phyloP scores from a whole-genome alignment of 768 basidiomycete species.

The Panellus pusillus region DNA sequence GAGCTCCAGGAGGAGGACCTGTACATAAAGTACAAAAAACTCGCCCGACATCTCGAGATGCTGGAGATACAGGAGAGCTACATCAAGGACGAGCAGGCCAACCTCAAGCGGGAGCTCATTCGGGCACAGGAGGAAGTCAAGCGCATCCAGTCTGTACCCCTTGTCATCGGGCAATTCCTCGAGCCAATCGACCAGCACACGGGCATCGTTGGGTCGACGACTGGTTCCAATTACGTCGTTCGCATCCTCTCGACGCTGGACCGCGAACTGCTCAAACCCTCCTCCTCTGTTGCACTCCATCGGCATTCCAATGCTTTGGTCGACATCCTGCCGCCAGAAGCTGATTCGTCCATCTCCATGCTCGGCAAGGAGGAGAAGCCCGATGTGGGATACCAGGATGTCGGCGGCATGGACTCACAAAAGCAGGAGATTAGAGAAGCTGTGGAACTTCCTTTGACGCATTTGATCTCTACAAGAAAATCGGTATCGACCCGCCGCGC shows the following conservation, averaged over 20 bases:
- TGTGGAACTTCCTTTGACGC: slow-evolving; percentile 93
- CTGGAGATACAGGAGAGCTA: slow-evolving; percentile 94
- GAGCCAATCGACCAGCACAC: slow-evolving; percentile 98
- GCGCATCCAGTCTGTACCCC: slow-evolving; percentile 96
- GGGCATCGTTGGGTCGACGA: slow-evolving; percentile 96
- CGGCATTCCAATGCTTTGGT: slow-evolving; percentile 98
- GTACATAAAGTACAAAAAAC: slow-evolving; percentile 97
- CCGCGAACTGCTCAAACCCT: slow-evolving; percentile 95
- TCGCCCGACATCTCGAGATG: slow-evolving; percentile 92
- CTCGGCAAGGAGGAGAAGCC: slow-evolving; percentile 93
- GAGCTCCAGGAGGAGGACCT: slow-evolving; percentile 91
- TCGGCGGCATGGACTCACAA: slow-evolving; percentile 96
- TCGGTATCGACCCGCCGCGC: slow-evolving; percentile 97
- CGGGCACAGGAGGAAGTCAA: slow-evolving; percentile 99
- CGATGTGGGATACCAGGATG: slow-evolving; percentile 89
- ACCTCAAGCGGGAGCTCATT: slow-evolving; percentile 95
- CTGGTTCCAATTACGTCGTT: slow-evolving; percentile 97
- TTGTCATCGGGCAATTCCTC: slow-evolving; percentile 98
- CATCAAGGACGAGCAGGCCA: slow-evolving; percentile 98
- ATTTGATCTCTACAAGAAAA: slow-evolving; percentile 99
- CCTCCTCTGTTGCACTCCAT: slow-evolving; percentile 96
- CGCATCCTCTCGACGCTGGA: slow-evolving; percentile 96
- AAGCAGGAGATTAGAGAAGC: slow-evolving; percentile 99
- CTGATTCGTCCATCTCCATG: slow-evolving; percentile 96
- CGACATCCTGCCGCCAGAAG: slow-evolving; percentile 97